A percentile compares a stretch with the other conserved stretches of the same genome.
Conservation (phyloP, 306 rosid genomes). For the Lathyrus sativus region DNA sequence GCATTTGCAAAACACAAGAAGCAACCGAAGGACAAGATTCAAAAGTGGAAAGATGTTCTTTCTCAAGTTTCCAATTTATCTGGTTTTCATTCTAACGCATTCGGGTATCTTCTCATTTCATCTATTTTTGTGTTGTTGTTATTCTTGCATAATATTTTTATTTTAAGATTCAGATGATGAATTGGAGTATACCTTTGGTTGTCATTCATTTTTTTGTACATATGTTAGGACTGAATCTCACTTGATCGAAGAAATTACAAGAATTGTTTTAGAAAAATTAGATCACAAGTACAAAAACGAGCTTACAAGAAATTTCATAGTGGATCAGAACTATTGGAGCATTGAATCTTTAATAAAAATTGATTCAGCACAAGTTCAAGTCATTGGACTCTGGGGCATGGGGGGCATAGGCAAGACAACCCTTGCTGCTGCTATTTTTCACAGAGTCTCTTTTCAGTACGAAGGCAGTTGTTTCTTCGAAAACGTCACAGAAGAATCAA, state of each 20-base stretch:
- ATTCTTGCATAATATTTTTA: too few relatives aligned
- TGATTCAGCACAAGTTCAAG: neutral
- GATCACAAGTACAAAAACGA: neutral
- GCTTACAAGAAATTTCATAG: neutral
- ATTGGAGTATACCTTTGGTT: too few relatives aligned
- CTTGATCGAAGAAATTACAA: constrained; percentile 1
- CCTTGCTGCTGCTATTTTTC: constrained; percentile 25
- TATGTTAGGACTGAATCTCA: neutral
- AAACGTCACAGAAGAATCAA: constrained; percentile 12
- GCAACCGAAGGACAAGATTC: too few relatives aligned
- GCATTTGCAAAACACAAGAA: too few relatives aligned
- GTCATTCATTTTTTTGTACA: neutral
- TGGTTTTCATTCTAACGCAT: too few relatives aligned
- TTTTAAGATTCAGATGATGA: too few relatives aligned
- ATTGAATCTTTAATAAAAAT: neutral
- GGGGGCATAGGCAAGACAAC: constrained; percentile 40
- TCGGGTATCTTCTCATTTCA: too few relatives aligned
- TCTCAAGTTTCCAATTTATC: too few relatives aligned
- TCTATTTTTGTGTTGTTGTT: too few relatives aligned
- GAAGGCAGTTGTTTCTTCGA: constrained; percentile 20
- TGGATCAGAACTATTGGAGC: neutral
- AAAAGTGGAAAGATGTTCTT: too few relatives aligned
- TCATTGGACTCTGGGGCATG: constrained; percentile 43
- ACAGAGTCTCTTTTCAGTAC: neutral
- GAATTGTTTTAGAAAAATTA: neutral